Evolutionary conservation across 352 stramenopile species (phyloP).

Genomic region (Globisporangium cederbergense): DNA sequence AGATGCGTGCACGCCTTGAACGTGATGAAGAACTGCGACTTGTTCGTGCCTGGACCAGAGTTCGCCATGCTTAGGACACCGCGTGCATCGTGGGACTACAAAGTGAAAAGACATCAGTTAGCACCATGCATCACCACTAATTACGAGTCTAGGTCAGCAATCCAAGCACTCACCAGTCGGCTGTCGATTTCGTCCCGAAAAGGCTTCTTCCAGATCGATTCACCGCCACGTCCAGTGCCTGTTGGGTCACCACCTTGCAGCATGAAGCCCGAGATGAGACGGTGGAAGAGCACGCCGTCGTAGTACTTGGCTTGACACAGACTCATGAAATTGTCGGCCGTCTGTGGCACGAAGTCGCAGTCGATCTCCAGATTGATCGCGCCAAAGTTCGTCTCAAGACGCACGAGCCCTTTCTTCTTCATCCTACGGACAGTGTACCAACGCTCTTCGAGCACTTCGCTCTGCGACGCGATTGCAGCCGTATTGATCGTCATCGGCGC

Average conservation of each 20-base stretch:
- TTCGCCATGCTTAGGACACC: slow-evolving; percentile 98
- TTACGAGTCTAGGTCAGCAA: not conserved
- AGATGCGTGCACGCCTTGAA: slow-evolving; percentile 95
- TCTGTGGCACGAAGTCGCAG: slow-evolving; percentile 95
- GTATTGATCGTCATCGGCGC: slow-evolving; percentile 67
- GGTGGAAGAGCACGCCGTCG: slow-evolving; percentile 94
- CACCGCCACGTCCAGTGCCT: slow-evolving; percentile 91
- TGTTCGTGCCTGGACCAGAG: slow-evolving; percentile 93
- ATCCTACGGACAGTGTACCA: slow-evolving; percentile 87
- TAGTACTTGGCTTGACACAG: slow-evolving; percentile 93
- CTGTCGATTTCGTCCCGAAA: slow-evolving; percentile 98
- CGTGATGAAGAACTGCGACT: slow-evolving; percentile 99
- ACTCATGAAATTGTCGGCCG: slow-evolving; percentile 96
- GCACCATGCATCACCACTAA: not conserved
- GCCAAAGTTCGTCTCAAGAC: slow-evolving; percentile 92
- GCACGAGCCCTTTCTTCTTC: slow-evolving; percentile 97
- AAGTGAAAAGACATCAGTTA: not conserved
- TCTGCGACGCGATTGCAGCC: slow-evolving; percentile 43
- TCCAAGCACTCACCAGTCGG: slow-evolving; percentile 62
- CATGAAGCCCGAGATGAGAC: slow-evolving; percentile 97
- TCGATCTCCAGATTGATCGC: slow-evolving; percentile 95
- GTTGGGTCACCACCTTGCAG: slow-evolving; percentile 93
- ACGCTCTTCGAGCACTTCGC: slow-evolving; percentile 62
- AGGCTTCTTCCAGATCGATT: slow-evolving; percentile 92
- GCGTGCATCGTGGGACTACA: slow-evolving; percentile 75